These are phyloP conservation scores for Populus ilicifolia DNA, from an alignment of 345 rosid species.

Conservation along the genomic window DNA sequence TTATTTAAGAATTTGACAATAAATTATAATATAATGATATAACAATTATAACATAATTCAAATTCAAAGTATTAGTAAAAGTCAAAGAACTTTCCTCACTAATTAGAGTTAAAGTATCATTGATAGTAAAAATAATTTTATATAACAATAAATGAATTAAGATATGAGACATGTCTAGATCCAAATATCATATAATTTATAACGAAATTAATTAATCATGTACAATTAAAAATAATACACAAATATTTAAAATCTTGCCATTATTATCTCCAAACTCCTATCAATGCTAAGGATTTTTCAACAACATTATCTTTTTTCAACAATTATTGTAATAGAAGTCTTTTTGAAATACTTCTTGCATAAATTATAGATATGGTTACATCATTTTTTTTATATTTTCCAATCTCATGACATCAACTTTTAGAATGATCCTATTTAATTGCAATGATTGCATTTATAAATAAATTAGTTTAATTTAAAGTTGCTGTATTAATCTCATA, in stretches of 20 bases:
- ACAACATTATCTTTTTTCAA: neutral
- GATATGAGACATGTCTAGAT: neutral
- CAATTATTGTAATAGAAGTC: too few relatives aligned
- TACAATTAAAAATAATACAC: neutral
- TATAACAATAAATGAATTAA: neutral
- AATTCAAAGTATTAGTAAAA: neutral
- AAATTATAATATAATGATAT: neutral
- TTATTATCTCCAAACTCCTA: neutral
- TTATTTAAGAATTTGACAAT: neutral
- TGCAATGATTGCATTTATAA: too few relatives aligned
- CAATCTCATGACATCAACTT: too few relatives aligned
- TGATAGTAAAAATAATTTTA: neutral
- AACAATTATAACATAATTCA: neutral
- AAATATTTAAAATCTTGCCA: neutral
- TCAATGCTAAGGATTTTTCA: neutral
- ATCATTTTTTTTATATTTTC: too few relatives aligned
- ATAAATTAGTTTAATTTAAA: too few relatives aligned
- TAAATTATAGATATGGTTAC: too few relatives aligned
- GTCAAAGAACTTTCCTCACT: neutral
- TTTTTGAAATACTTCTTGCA: too few relatives aligned
- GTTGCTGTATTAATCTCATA: too few relatives aligned
- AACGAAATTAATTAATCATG: neutral
- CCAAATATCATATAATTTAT: neutral
- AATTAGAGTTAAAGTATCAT: neutral
- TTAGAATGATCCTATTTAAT: too few relatives aligned